phyloP scores from a whole-genome alignment of 1,284 basidiomycete genomes.

The Violaceomyces palustris region DNA sequence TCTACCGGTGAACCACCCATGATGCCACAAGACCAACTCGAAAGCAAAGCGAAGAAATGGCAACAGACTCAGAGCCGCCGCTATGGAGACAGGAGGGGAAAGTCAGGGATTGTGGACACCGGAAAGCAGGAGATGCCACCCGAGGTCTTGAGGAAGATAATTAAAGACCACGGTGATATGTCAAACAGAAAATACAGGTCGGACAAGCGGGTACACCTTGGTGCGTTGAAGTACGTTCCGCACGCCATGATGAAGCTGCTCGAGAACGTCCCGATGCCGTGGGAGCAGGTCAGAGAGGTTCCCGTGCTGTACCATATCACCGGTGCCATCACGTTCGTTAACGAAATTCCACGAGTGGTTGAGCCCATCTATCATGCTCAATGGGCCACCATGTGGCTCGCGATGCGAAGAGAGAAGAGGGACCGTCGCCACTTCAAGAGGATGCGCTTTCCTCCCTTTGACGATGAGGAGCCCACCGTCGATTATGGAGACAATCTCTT shows the following conservation, averaged over 20 bases:
- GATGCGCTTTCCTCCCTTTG: constrained; percentile 99
- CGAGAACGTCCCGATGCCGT: constrained; percentile 97
- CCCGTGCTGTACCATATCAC: constrained; percentile 67
- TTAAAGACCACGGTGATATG: constrained; percentile 54
- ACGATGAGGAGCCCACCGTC: constrained; percentile 82
- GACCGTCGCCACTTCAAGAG: constrained; percentile 99
- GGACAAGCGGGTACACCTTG: constrained; percentile 97
- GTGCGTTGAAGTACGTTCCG: constrained; percentile 96
- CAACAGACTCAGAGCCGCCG: constrained; percentile 84
- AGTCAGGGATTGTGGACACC: constrained; percentile 82
- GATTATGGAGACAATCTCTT: constrained; percentile 76
- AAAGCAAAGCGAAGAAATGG: constrained; percentile 88
- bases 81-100: constrained; percentile 75
- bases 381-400: constrained; percentile 99
- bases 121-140: constrained; percentile 70
- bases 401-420: constrained; percentile 97
- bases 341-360: constrained; percentile 92
- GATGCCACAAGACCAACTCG: constrained; percentile 71
- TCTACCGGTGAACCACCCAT: constrained; percentile 34
- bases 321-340: constrained; percentile 99
- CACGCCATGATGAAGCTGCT: constrained; percentile 98
- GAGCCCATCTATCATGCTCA: constrained; percentile 98
- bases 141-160: constrained; percentile 64
- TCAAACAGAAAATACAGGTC: constrained; percentile 69
- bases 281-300: constrained; percentile 63